Percentiles rank a stretch among this genome's conserved stretches.
These are phyloP conservation scores for Cercospora janseana DNA, from an alignment of 2,329 filamentous ascomycete species.

Conservation along the genomic window DNA sequence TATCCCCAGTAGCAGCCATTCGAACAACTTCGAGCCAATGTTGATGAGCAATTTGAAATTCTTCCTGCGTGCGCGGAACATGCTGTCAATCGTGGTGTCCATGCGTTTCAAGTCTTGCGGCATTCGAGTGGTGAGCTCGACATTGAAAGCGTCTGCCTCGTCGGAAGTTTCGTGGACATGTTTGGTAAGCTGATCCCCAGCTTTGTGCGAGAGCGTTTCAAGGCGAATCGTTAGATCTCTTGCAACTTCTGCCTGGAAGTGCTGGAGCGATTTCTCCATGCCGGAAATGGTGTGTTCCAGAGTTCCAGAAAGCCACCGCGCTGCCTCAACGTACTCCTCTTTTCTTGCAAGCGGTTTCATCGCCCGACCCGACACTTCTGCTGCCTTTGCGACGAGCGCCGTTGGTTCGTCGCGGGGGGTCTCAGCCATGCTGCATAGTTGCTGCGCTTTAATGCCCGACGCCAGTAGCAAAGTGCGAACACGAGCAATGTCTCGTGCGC, in stretches of 20 bases:
- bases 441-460: constrained; percentile 85
- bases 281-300: constrained; percentile 41
- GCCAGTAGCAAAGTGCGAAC: constrained; percentile 72
- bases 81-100: constrained; percentile 67
- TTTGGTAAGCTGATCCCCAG: constrained; percentile 53
- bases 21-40: constrained; percentile 75
- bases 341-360: constrained; percentile 50
- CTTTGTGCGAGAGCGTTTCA: constrained; percentile 45
- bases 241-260: constrained; percentile 50
- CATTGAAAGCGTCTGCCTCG: constrained; percentile 74
- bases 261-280: constrained; percentile 51
- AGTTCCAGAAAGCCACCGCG: constrained; percentile 52
- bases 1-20: constrained; percentile 82
- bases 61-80: constrained; percentile 69
- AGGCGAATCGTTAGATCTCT: constrained; percentile 47
- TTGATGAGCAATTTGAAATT: constrained; percentile 73
- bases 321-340: constrained; percentile 55
- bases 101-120: constrained; percentile 78
- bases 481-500: constrained; percentile 75
- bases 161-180: constrained; percentile 69
- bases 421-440: constrained; percentile 68
- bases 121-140: constrained; percentile 72
- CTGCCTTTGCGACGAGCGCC: constrained; percentile 41
- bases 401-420: constrained; percentile 39
- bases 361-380: constrained; percentile 39